Conservation (phyloP, 2,329 filamentous ascomycete genomes). For the Colletotrichum sp. region DNA sequence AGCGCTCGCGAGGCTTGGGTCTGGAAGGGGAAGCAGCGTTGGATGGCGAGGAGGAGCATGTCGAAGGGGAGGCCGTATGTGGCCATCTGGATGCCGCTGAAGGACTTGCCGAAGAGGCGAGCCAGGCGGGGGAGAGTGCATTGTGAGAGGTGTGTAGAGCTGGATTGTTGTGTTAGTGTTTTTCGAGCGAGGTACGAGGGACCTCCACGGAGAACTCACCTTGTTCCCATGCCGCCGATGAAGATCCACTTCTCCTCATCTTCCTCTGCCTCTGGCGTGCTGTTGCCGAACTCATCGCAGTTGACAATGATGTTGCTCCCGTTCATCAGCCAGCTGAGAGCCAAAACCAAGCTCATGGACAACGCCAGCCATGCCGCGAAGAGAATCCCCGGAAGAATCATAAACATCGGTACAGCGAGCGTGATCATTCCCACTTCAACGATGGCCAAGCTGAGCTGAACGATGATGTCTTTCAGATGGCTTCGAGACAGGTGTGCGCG, state of each 20-base stretch:
- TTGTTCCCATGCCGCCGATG: slow-evolving; percentile 36
- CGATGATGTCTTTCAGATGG: slow-evolving; percentile 25
- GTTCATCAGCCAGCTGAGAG: slow-evolving; percentile 34
- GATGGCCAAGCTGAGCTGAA: slow-evolving; percentile 28
- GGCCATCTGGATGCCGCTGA: slow-evolving; percentile 55
- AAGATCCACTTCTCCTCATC: slow-evolving; percentile 40
- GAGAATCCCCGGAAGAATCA: slow-evolving; percentile 33
- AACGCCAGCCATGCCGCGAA: slow-evolving; percentile 30
- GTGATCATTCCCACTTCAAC: slow-evolving; percentile 31
- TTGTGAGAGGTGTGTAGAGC: slow-evolving; percentile 32
- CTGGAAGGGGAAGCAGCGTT: slow-evolving; percentile 34
- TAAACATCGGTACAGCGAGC: slow-evolving; percentile 28
- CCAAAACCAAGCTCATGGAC: slow-evolving; percentile 26
- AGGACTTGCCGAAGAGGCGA: slow-evolving; percentile 40
- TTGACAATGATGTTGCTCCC: slow-evolving; percentile 24
- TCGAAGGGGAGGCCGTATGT: slow-evolving; percentile 61
- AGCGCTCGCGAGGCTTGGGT: slow-evolving; percentile 32
- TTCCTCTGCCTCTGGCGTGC: slow-evolving; percentile 30
- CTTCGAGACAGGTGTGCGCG: slow-evolving; percentile 22
- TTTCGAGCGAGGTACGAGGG: neutral
- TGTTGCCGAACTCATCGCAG: slow-evolving; percentile 26
- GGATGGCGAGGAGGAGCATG: slow-evolving; percentile 41
- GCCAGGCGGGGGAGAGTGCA: slow-evolving; percentile 37
- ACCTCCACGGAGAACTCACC: slow-evolving; percentile 24
- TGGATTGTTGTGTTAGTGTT: neutral